Conservation (phyloP, 2,329 filamentous ascomycete species). For the Paecilomyces formosus region DNA sequence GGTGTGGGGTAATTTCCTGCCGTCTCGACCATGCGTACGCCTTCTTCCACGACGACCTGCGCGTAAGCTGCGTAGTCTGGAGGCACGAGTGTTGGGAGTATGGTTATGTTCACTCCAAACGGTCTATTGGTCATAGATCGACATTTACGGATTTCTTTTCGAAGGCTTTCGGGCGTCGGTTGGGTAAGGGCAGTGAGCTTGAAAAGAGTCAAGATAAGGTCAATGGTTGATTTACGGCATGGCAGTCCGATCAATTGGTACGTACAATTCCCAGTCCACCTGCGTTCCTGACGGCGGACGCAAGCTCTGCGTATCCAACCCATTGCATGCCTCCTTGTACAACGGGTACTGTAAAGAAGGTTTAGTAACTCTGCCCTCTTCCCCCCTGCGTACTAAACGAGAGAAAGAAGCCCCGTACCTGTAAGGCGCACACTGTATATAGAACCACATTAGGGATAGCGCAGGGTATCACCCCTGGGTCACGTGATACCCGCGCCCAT, state of each 20-base stretch:
- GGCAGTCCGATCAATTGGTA: constrained; percentile 1
- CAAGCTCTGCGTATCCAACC: constrained; percentile 48
- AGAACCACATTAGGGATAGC: too few species aligned
- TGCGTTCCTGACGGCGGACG: constrained; percentile 47
- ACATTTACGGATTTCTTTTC: constrained; percentile 86
- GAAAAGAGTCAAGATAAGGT: neutral
- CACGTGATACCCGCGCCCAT: too few species aligned
- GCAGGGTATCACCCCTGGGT: too few species aligned
- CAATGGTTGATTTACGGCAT: too few species aligned
- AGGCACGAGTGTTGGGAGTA: constrained; percentile 80
- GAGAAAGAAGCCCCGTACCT: neutral
- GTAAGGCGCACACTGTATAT: too few species aligned
- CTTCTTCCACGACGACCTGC: constrained; percentile 87
- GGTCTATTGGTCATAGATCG: constrained; percentile 56
- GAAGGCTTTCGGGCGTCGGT: constrained; percentile 82
- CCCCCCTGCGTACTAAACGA: neutral
- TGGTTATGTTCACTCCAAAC: constrained; percentile 92
- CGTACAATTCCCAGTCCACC: constrained; percentile 46
- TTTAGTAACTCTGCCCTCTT: neutral
- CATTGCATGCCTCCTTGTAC: constrained; percentile 50
- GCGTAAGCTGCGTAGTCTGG: constrained; percentile 91
- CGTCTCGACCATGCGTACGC: constrained; percentile 84
- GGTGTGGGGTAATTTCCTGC: constrained; percentile 86
- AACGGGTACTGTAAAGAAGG: constrained; percentile 32
- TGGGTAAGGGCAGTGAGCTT: constrained; percentile 64